Evolutionary conservation across 1,284 basidiomycete species (phyloP).

Genomic region (Sporisorium exsertum): DNA sequence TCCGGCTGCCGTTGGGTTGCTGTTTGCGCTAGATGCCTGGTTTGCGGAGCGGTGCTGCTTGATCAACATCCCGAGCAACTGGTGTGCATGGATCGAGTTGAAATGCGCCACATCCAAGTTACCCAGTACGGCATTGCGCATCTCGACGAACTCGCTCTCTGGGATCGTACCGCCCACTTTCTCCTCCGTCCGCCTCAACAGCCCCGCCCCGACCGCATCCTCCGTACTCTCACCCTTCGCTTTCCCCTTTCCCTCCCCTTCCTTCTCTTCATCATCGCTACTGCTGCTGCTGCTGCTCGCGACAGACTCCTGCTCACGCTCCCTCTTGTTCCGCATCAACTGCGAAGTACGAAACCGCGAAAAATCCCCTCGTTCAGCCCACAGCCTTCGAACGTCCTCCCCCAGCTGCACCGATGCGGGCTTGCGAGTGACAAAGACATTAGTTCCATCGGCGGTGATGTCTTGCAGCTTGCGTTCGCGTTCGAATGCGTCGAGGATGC

Average conservation of each 20-base stretch:
- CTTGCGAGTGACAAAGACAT: constrained; percentile 22
- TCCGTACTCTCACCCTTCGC: neutral
- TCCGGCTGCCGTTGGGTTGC: constrained; percentile 1
- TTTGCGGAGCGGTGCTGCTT: constrained; percentile 34
- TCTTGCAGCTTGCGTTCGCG: constrained; percentile 33
- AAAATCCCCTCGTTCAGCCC: constrained; percentile 63
- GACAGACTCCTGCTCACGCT: neutral
- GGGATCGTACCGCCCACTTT: constrained; percentile 45
- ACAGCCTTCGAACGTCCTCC: constrained; percentile 47
- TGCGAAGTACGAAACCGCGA: constrained; percentile 29
- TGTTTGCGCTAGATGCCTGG: no score
- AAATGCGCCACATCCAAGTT: constrained; percentile 56
- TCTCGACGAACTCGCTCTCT: constrained; percentile 52
- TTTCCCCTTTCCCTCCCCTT: neutral
- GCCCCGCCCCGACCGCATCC: constrained; percentile 5
- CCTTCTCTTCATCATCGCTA: neutral
- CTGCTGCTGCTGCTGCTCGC: constrained; percentile 23
- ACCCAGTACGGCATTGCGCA: constrained; percentile 48
- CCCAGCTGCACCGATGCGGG: constrained; percentile 17
- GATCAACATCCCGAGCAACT: constrained; percentile 57
- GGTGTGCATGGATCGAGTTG: constrained; percentile 60
- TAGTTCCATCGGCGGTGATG: constrained; percentile 23
- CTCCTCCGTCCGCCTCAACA: constrained; percentile 9
- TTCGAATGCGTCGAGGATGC: constrained; percentile 14
- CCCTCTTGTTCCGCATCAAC: constrained; percentile 8